A percentile compares a stretch with the other conserved stretches of the same genome.
Evolutionary conservation across 2,329 filamentous ascomycete genomes (phyloP).

Genomic region (Clathrospora elynae): DNA sequence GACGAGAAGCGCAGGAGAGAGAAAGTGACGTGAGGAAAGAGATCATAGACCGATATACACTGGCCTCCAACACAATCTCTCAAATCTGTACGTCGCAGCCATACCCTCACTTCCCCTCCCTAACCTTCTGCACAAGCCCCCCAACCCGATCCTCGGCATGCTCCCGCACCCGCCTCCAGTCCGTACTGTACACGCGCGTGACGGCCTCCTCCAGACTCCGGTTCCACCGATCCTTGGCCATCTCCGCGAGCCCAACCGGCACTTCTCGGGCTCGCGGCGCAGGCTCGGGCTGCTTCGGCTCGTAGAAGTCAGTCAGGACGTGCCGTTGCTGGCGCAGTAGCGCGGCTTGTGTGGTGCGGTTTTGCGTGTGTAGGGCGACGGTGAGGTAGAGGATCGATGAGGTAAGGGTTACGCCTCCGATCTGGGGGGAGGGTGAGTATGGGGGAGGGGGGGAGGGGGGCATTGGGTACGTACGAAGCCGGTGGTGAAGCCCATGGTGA

Average conservation of each 20-base stretch:
- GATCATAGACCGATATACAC: slow-evolving; percentile 8
- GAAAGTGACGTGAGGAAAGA: not conserved
- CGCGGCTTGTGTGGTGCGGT: slow-evolving; percentile 53
- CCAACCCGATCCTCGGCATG: slow-evolving; percentile 50
- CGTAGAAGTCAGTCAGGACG: slow-evolving; percentile 52
- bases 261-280: slow-evolving; percentile 48
- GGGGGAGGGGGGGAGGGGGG: slow-evolving; percentile 6
- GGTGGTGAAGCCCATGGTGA: slow-evolving; percentile 57
- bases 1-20: not conserved
- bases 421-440: slow-evolving; percentile 35
- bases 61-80: slow-evolving; percentile 4
- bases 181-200: slow-evolving; percentile 50
- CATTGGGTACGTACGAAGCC: slow-evolving; percentile 52
- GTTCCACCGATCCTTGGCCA: slow-evolving; percentile 58
- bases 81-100: slow-evolving; percentile 4
- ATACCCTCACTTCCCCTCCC: slow-evolving; percentile 33
- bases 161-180: slow-evolving; percentile 53
- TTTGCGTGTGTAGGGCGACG: slow-evolving; percentile 53
- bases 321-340: slow-evolving; percentile 54
- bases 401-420: slow-evolving; percentile 58
- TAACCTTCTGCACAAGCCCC: slow-evolving; percentile 42
- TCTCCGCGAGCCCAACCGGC: slow-evolving; percentile 51
- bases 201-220: slow-evolving; percentile 52
- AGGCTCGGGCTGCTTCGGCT: slow-evolving; percentile 49
- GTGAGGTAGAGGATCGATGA: slow-evolving; percentile 51